Conservation (phyloP, 1,284 basidiomycete genomes). For the Heliocybe sulcata region DNA sequence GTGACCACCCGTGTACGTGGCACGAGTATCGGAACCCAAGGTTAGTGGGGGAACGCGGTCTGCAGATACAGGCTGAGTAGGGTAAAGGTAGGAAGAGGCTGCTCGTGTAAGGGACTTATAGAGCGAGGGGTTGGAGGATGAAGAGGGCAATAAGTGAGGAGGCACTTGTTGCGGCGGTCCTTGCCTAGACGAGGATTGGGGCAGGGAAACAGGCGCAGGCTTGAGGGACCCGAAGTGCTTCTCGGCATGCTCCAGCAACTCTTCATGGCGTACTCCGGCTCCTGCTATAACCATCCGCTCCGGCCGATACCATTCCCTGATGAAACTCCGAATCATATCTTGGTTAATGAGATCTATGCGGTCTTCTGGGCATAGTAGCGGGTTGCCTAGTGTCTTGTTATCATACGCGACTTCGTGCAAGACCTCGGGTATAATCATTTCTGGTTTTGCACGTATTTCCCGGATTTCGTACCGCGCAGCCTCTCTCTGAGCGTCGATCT, state of each 20-base stretch:
- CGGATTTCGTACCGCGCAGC: constrained; percentile 92
- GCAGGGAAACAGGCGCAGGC: constrained; percentile 22
- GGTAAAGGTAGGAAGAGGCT: constrained; percentile 66
- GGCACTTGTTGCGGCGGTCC: constrained; percentile 26
- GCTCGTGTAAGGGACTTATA: constrained; percentile 65
- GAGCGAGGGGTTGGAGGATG: constrained; percentile 44
- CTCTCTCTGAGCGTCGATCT: constrained; percentile 80
- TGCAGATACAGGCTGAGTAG: constrained; percentile 25
- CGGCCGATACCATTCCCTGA: constrained; percentile 85
- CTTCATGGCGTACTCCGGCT: constrained; percentile 85
- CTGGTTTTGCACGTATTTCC: constrained; percentile 86
- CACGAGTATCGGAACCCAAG: constrained; percentile 30
- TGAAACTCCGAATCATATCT: constrained; percentile 57
- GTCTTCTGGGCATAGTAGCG: constrained; percentile 84
- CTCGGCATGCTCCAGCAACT: constrained; percentile 80
- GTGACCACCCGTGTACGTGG: constrained; percentile 85
- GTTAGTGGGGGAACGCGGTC: constrained; percentile 13
- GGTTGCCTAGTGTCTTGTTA: constrained; percentile 79
- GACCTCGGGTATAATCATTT: constrained; percentile 92
- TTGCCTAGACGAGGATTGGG: constrained; percentile 21
- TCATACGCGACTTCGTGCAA: constrained; percentile 85
- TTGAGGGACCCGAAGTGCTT: constrained; percentile 79
- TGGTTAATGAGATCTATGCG: constrained; percentile 70
- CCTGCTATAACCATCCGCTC: constrained; percentile 94
- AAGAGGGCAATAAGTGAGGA: constrained; percentile 47